Evolutionary conservation across 2,329 filamentous ascomycete genomes (phyloP).

Genomic region (Botrytis hyacinthi): DNA sequence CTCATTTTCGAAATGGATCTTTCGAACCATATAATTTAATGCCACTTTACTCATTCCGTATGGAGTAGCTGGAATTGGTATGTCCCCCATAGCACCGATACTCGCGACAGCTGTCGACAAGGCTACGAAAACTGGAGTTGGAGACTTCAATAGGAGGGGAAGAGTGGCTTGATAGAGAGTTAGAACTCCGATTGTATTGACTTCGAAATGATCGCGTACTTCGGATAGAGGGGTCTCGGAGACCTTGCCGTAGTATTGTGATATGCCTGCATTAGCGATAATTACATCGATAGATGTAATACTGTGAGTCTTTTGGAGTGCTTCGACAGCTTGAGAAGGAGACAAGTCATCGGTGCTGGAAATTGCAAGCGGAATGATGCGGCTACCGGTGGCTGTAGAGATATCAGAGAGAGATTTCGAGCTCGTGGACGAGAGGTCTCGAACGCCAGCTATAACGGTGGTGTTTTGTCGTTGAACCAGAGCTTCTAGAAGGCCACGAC

Average conservation of each 20-base stretch:
- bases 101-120: slow-evolving; percentile 35
- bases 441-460: slow-evolving; percentile 40
- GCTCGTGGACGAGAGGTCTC: slow-evolving; percentile 36
- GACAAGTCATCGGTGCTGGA: slow-evolving; percentile 45
- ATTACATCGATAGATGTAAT: slow-evolving; percentile 49
- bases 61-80: slow-evolving; percentile 30
- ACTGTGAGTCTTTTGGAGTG: slow-evolving; percentile 36
- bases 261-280: slow-evolving; percentile 52
- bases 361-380: slow-evolving; percentile 39
- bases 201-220: slow-evolving; percentile 41
- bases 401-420: slow-evolving; percentile 40
- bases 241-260: slow-evolving; percentile 38
- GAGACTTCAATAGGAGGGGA: slow-evolving; percentile 41
- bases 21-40: slow-evolving; percentile 38
- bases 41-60: slow-evolving; percentile 45
- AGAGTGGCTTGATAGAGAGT: slow-evolving; percentile 47
- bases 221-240: slow-evolving; percentile 40
- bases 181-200: slow-evolving; percentile 46
- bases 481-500: slow-evolving; percentile 36
- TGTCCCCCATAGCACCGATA: slow-evolving; percentile 23
- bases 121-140: slow-evolving; percentile 42
- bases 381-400: slow-evolving; percentile 39
- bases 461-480: slow-evolving; percentile 25
- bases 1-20: slow-evolving; percentile 40
- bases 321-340: slow-evolving; percentile 40